Evolutionary conservation across 202 grass and related monocot species (phyloP).

Genomic region (Brachypodium distachyon): DNA sequence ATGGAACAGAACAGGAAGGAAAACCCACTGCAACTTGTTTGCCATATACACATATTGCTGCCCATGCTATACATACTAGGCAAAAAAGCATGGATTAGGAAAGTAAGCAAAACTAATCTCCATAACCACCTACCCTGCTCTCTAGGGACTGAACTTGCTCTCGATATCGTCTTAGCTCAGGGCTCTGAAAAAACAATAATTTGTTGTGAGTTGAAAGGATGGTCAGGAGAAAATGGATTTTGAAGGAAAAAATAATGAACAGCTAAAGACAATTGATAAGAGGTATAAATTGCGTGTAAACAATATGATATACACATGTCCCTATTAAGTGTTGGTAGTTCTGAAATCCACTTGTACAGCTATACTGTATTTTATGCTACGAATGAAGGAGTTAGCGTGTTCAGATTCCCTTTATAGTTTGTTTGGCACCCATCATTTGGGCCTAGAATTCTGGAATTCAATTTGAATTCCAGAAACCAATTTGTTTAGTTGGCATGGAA

Average conservation of each 20-base stretch:
- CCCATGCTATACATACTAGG: neutral
- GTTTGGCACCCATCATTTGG: no score
- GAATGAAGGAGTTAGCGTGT: neutral
- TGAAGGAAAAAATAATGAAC: neutral
- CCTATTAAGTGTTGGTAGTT: neutral
- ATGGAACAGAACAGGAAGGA: neutral
- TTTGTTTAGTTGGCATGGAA: no score
- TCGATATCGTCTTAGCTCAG: constrained; percentile 51
- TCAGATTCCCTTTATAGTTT: neutral
- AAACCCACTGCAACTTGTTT: constrained; percentile 15
- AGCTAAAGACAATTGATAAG: neutral
- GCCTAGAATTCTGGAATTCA: no score
- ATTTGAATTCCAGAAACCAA: no score
- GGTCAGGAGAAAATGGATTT: neutral
- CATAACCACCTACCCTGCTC: constrained; percentile 42
- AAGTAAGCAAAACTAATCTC: neutral
- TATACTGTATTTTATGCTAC: neutral
- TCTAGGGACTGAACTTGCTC: constrained; percentile 52
- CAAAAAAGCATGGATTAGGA: neutral
- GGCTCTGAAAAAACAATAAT: constrained; percentile 39
- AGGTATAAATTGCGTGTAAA: neutral
- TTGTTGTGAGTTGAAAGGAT: neutral
- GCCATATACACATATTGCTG: neutral
- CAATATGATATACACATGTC: neutral
- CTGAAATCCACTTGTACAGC: neutral